These are phyloP conservation scores for Phoma sp. DNA, from an alignment of 2,329 filamentous ascomycete genomes.

Conservation along the genomic window DNA sequence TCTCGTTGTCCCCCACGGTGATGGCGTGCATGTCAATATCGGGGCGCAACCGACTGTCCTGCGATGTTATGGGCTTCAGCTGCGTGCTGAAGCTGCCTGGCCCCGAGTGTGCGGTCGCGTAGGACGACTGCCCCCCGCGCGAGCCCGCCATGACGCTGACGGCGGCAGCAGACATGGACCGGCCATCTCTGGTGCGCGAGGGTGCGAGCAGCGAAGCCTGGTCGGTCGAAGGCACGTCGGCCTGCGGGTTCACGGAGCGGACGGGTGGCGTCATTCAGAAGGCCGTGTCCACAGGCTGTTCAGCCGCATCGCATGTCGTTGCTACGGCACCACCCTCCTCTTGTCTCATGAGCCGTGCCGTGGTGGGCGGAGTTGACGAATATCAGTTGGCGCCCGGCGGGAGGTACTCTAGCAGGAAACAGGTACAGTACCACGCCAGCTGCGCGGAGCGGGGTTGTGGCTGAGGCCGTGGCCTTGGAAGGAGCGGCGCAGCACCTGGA, in stretches of 20 bases:
- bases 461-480: conserved; percentile 13
- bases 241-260: conserved; percentile 49
- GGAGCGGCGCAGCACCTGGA: conserved; percentile 17
- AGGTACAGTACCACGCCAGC: conserved; percentile 16
- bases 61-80: conserved; percentile 72
- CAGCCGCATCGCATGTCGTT: conserved; percentile 48
- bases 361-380: conserved; percentile 18
- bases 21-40: conserved; percentile 60
- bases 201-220: conserved; percentile 53
- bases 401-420: neutral
- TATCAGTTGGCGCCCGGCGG: conserved; percentile 22
- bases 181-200: conserved; percentile 57
- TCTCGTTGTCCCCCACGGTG: conserved; percentile 66
- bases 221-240: conserved; percentile 40
- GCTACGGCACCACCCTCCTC: conserved; percentile 36
- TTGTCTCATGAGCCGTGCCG: conserved; percentile 42
- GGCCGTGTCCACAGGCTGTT: conserved; percentile 44
- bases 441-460: conserved; percentile 22
- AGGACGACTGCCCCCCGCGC: conserved; percentile 65
- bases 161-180: conserved; percentile 59
- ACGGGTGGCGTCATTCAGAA: conserved; percentile 51
- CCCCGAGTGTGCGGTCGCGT: conserved; percentile 69
- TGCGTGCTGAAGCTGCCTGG: conserved; percentile 90
- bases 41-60: conserved; percentile 65
- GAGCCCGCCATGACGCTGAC: conserved; percentile 65